phyloP scores from a whole-genome alignment of 148 eudicot genomes.

The Oxyria digyna region DNA sequence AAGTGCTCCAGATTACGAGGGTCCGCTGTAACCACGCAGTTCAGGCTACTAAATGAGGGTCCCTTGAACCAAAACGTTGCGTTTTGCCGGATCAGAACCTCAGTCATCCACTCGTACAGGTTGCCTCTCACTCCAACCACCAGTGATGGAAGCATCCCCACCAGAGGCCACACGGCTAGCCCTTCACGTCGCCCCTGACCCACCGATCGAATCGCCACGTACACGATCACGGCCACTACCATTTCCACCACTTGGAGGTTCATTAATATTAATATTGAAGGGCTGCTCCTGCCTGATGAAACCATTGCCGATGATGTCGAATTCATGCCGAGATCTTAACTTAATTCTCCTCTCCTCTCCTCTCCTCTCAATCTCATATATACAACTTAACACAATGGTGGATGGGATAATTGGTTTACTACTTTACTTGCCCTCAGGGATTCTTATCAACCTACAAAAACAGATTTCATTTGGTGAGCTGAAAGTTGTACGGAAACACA shows the following conservation, averaged over 20 bases:
- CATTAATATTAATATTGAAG: too few species aligned
- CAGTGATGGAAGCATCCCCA: conserved; percentile 83
- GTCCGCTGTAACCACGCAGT: conserved; percentile 75
- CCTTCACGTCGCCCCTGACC: conserved; percentile 42
- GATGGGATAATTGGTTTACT: neutral
- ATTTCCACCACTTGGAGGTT: conserved; percentile 49
- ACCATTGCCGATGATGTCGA: conserved; percentile 4
- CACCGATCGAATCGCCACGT: conserved; percentile 38
- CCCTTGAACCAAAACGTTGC: conserved; percentile 68
- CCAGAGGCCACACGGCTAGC: conserved; percentile 64
- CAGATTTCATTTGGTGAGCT: neutral
- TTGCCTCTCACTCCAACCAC: conserved; percentile 30
- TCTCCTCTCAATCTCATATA: too few species aligned
- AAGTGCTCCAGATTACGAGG: conserved; percentile 72
- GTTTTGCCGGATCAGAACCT: conserved; percentile 24
- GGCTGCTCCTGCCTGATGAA: neutral
- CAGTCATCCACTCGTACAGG: conserved; percentile 62
- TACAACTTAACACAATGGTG: neutral
- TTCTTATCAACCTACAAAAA: neutral
- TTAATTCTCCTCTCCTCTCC: too few species aligned
- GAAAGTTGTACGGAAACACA: too few species aligned
- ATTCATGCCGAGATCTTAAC: too few species aligned
- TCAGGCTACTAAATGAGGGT: conserved; percentile 53
- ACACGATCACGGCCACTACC: conserved; percentile 37
- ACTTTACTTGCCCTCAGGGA: neutral